Evolutionary conservation across 352 stramenopile genomes (phyloP).

Genomic region (Phytophthora podocarpi): DNA sequence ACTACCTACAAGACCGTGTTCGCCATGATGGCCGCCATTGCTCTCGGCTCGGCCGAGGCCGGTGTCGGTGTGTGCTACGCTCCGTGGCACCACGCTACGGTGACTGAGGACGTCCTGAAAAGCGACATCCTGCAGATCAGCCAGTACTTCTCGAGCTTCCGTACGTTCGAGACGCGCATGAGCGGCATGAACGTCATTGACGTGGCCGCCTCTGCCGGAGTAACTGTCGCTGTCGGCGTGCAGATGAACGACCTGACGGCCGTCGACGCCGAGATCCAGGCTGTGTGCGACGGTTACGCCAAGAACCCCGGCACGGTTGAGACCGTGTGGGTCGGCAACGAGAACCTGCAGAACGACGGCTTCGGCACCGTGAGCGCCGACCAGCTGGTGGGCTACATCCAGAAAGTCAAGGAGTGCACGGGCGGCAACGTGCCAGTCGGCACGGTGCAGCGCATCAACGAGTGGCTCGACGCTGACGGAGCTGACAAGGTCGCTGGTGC

Average conservation of each 20-base stretch:
- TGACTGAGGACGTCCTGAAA: conserved; percentile 38
- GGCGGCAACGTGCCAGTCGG: conserved; percentile 48
- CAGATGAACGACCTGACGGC: conserved; percentile 51
- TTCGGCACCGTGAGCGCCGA: conserved; percentile 46
- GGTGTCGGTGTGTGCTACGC: conserved; percentile 58
- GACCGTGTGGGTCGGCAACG: conserved; percentile 76
- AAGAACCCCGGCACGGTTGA: conserved; percentile 44
- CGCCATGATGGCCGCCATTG: conserved; percentile 35
- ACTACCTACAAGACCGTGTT: conserved; percentile 43
- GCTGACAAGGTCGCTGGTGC: conserved; percentile 28
- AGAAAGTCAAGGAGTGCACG: conserved; percentile 61
- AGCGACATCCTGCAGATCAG: conserved; percentile 40
- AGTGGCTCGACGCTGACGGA: conserved; percentile 46
- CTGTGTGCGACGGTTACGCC: conserved; percentile 56
- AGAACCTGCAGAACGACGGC: conserved; percentile 62
- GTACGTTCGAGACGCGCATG: conserved; percentile 74
- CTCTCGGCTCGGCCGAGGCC: conserved; percentile 15
- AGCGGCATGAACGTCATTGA: conserved; percentile 55
- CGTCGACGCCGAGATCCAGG: conserved; percentile 61
- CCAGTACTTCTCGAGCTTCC: conserved; percentile 62
- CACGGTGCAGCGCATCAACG: conserved; percentile 74
- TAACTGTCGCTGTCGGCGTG: conserved; percentile 70
- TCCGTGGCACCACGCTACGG: conserved; percentile 54
- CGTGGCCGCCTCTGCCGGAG: conserved; percentile 35
- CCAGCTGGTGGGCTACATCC: conserved; percentile 55